These are phyloP conservation scores for Lipomyces sp. DNA, from an alignment of 805 yeast genomes.

Conservation along the genomic window DNA sequence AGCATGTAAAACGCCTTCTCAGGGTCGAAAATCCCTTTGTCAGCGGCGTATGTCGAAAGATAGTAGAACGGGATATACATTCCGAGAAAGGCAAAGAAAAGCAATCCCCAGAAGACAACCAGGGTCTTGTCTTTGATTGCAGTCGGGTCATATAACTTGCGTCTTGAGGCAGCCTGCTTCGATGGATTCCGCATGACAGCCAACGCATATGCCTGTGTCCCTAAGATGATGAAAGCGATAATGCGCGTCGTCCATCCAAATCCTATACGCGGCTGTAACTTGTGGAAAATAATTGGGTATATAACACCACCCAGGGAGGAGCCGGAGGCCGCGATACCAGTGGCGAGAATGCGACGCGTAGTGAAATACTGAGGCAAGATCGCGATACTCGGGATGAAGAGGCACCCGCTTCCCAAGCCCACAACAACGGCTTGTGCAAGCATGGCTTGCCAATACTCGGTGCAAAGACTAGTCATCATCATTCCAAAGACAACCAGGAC, in stretches of 20 bases:
- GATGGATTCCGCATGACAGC: slow-evolving; percentile 31
- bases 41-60: slow-evolving; percentile 33
- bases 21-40: slow-evolving; percentile 19
- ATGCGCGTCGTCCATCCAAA: slow-evolving; percentile 54
- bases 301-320: slow-evolving; percentile 52
- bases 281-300: slow-evolving; percentile 48
- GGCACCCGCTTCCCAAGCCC: slow-evolving; percentile 46
- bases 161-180: neutral
- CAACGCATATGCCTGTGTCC: slow-evolving; percentile 30
- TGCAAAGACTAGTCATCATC: slow-evolving; percentile 40
- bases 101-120: slow-evolving; percentile 30
- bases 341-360: slow-evolving; percentile 44
- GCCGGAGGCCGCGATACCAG: slow-evolving; percentile 49
- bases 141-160: slow-evolving; percentile 17
- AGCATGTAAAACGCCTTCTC: slow-evolving; percentile 34
- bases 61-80: slow-evolving; percentile 39
- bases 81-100: slow-evolving; percentile 34
- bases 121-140: slow-evolving; percentile 34
- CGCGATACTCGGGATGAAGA: slow-evolving; percentile 46
- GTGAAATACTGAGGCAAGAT: slow-evolving; percentile 47
- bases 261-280: slow-evolving; percentile 45
- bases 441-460: slow-evolving; percentile 50
- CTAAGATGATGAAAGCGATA: slow-evolving; percentile 46
- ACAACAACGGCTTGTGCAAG: slow-evolving; percentile 51
- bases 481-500: slow-evolving; percentile 32